A percentile compares a stretch with the other conserved stretches of the same genome.
Evolutionary conservation across 1,284 basidiomycete genomes (phyloP).

Genomic region (Microbotryum scabiosae): DNA sequence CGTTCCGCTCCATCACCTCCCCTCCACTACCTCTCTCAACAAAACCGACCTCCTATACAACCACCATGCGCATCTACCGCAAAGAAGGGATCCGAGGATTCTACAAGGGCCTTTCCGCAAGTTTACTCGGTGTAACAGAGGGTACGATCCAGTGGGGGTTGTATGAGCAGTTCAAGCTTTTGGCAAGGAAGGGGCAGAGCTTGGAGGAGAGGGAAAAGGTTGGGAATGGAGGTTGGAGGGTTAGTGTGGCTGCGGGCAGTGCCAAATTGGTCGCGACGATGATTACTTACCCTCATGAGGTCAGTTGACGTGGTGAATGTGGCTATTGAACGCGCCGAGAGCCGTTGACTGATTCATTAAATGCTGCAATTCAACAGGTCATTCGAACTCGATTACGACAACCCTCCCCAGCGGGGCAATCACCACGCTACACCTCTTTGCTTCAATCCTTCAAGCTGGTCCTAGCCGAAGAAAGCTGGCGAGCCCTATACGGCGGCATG

Average conservation of each 20-base stretch:
- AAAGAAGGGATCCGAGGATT: constrained; percentile 76
- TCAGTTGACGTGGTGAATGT: constrained; percentile 39
- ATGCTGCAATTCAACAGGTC: constrained; percentile 49
- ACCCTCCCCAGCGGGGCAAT: constrained; percentile 48
- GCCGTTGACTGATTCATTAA: background rate
- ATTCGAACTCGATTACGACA: constrained; percentile 87
- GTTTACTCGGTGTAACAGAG: constrained; percentile 92
- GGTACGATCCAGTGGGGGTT: constrained; percentile 97
- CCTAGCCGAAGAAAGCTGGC: constrained; percentile 78
- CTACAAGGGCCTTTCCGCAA: constrained; percentile 90
- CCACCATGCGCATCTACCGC: constrained; percentile 27
- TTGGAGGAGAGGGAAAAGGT: constrained; percentile 59
- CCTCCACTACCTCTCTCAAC: constrained; percentile 8
- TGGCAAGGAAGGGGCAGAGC: constrained; percentile 19
- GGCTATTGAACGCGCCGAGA: background rate
- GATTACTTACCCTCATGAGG: constrained; percentile 96
- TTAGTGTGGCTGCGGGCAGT: constrained; percentile 68
- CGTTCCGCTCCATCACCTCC: constrained; percentile 24
- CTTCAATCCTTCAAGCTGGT: constrained; percentile 76
- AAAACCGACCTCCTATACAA: constrained; percentile 21
- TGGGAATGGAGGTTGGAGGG: constrained; percentile 54
- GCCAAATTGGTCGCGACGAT: constrained; percentile 89
- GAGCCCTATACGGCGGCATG: constrained; percentile 81
- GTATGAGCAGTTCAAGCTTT: constrained; percentile 56
- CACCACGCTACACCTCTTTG: constrained; percentile 72